These are phyloP conservation scores for Kockovaella imperatae DNA, from an alignment of 768 basidiomycete species.

Conservation along the genomic window DNA sequence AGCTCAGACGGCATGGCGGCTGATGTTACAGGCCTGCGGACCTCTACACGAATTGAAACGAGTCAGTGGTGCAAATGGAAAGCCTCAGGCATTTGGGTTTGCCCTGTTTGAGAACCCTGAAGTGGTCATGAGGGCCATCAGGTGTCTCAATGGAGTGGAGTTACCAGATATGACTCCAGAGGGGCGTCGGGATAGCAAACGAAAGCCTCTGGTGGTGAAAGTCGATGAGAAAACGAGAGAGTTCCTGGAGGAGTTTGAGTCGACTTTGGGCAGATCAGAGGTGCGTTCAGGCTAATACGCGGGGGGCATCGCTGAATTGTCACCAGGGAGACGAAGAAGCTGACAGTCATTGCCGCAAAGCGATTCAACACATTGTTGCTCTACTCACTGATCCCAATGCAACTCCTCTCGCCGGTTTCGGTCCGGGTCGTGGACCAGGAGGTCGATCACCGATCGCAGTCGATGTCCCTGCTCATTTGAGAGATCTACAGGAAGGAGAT, in stretches of 20 bases:
- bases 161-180: conserved; percentile 52
- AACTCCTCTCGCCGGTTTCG: conserved; percentile 52
- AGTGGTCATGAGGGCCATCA: conserved; percentile 69
- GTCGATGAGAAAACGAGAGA: conserved; percentile 90
- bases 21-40: conserved; percentile 66
- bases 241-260: conserved; percentile 76
- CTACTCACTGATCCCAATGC: conserved; percentile 69
- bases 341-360: conserved; percentile 56
- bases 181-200: conserved; percentile 48
- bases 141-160: conserved; percentile 58
- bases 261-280: conserved; percentile 70
- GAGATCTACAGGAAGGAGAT: conserved; percentile 92
- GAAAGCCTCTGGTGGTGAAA: conserved; percentile 70
- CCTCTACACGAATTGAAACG: conserved; percentile 83
- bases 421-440: conserved; percentile 10
- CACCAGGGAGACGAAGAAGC: conserved; percentile 67
- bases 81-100: conserved; percentile 94
- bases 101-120: conserved; percentile 93
- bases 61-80: conserved; percentile 81
- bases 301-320: background rate
- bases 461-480: conserved; percentile 82
- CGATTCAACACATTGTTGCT: conserved; percentile 51
- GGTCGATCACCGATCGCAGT: conserved; percentile 27
- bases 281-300: conserved; percentile 49
- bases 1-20: background rate